phyloP scores from a whole-genome alignment of 1,139 yeast genomes.

The Saccharomyces pastorianus region DNA sequence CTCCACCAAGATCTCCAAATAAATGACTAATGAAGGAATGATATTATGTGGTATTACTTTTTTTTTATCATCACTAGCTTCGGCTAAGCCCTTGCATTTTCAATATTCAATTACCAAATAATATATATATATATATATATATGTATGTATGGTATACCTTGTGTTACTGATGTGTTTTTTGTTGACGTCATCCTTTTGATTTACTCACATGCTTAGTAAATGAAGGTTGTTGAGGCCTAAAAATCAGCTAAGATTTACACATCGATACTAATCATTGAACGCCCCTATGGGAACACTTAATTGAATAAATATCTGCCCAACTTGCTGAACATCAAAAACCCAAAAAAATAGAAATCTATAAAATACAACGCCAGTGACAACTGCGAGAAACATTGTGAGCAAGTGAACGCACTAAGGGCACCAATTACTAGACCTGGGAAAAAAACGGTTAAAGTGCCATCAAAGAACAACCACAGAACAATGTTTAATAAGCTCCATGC shows the following conservation, averaged over 20 bases:
- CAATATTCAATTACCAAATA: neutral
- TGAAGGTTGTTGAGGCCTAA: neutral
- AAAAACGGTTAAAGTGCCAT: constrained; percentile 65
- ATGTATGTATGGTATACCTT: neutral
- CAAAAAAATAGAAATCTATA: constrained; percentile 52
- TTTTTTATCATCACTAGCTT: neutral
- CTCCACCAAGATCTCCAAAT: constrained; percentile 31
- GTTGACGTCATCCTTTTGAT: neutral
- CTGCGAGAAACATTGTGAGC: constrained; percentile 24
- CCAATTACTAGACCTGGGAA: constrained; percentile 41
- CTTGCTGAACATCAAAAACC: constrained; percentile 62
- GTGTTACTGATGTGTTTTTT: neutral
- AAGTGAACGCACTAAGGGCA: constrained; percentile 33
- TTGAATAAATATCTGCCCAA: constrained; percentile 45
- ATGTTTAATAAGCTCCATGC: constrained; percentile 73
- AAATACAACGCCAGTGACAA: constrained; percentile 25
- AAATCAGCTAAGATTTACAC: neutral
- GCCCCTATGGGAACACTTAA: neutral
- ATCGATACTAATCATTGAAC: neutral
- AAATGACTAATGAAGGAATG: constrained; percentile 12
- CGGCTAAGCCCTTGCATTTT: constrained; percentile 1
- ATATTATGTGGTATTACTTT: neutral
- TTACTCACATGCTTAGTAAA: neutral
- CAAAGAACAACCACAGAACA: constrained; percentile 71
- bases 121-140: neutral